These are phyloP conservation scores for Aegle marmelos DNA, from an alignment of 345 rosid genomes.

Conservation along the genomic window DNA sequence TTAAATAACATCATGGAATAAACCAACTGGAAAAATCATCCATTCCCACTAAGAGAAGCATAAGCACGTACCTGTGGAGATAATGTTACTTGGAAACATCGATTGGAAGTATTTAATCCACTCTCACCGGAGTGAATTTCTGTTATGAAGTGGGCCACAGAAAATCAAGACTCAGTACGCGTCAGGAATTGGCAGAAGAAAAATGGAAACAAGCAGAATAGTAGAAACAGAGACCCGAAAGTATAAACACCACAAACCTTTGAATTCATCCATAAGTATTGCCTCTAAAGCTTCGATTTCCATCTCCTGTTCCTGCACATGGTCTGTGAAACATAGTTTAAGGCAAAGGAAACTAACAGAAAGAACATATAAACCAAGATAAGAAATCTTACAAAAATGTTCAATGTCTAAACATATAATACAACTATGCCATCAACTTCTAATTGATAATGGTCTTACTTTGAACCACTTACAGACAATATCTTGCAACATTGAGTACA, in stretches of 20 bases:
- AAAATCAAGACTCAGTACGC: conserved; percentile 9
- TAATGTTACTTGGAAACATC: conserved; percentile 76
- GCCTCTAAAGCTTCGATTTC: conserved; percentile 96
- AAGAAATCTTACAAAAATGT: not conserved
- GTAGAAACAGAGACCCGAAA: not conserved
- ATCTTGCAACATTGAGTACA: not conserved
- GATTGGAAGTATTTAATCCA: conserved; percentile 81
- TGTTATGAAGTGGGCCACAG: conserved; percentile 21
- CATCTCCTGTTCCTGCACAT: conserved; percentile 89
- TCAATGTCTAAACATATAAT: not conserved
- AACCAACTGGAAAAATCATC: not conserved
- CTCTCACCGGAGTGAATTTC: conserved; percentile 91
- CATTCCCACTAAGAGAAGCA: not conserved
- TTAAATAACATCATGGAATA: not conserved
- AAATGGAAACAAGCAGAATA: conserved; percentile 15
- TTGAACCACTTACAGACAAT: not conserved
- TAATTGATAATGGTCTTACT: not conserved
- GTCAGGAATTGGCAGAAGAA: not conserved
- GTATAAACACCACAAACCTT: conserved; percentile 42
- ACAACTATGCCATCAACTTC: not conserved
- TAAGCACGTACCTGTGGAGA: conserved; percentile 64
- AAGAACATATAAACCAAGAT: not conserved
- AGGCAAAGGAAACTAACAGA: not conserved
- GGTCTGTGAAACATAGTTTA: conserved; percentile 41
- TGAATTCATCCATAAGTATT: conserved; percentile 94